These are phyloP conservation scores for Trebouxiophyceae sp. DNA, from an alignment of 163 green algal genomes.

Conservation along the genomic window DNA sequence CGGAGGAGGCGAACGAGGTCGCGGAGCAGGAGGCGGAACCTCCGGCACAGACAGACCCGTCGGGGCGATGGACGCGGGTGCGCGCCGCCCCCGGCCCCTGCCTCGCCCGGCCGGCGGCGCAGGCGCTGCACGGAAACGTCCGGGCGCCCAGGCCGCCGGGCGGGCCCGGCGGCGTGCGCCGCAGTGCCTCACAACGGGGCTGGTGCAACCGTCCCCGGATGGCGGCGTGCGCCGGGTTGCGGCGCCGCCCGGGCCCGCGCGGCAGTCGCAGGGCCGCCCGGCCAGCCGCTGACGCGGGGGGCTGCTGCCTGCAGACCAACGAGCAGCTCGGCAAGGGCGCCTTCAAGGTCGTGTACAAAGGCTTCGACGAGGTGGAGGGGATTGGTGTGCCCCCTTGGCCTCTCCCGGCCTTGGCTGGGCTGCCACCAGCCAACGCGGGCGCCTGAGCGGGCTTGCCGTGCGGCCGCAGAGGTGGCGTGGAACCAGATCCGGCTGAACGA, in stretches of 20 bases:
- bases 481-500: slow-evolving; percentile 76
- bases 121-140: too few species aligned
- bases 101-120: too few species aligned
- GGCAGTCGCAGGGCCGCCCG: too few species aligned
- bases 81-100: too few species aligned
- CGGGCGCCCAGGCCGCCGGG: too few species aligned
- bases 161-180: too few species aligned
- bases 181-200: too few species aligned
- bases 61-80: slow-evolving; percentile 8
- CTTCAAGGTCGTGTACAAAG: slow-evolving; percentile 97
- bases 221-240: too few species aligned
- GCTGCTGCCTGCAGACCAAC: slow-evolving; percentile 57
- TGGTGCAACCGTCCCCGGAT: too few species aligned
- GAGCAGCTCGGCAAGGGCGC: slow-evolving; percentile 80
- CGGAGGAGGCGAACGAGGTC: not conserved
- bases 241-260: too few species aligned
- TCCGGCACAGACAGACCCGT: slow-evolving; percentile 6
- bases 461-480: slow-evolving; percentile 83
- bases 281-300: too few species aligned
- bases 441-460: not conserved
- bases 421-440: not conserved
- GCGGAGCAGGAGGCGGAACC: not conserved
- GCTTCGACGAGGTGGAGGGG: slow-evolving; percentile 90
- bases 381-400: slow-evolving; percentile 29
- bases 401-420: not conserved